Evolutionary conservation across 2,329 filamentous ascomycete genomes (phyloP), one percentile per base, ranked within the genome.

Genomic region (Xylariaceae sp.): DNA sequence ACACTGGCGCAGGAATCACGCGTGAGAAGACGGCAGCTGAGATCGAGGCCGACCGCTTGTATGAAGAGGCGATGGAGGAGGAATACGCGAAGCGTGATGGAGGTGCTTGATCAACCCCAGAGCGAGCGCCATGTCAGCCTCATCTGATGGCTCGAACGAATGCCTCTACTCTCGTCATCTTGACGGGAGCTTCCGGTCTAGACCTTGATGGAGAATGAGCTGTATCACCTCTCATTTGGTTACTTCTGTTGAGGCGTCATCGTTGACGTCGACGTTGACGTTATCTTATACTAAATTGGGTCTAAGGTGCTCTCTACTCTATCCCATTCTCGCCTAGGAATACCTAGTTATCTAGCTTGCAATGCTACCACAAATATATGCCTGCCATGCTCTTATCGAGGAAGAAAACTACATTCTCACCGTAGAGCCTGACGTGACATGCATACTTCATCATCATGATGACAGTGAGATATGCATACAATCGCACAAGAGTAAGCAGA

Each of bases 71-170:
- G 3, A 82, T 83, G 67, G 81, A 83, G 73, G 81, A 83, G 39
- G 80, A 83, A 69, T 83, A 83, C 60, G 81, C 80, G 40, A 83
- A 82, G 75, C 70, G 80, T 33, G 81, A 83, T 48, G 81, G 81
- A 6, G 81, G 81, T 24, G 75, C 79, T 14, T 82, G 57, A 63
- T 53, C 29, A 21, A 47, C 16, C 14, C 7, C 36, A 11, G n/a
- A n/a, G n/a, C n/a, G 31, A 14, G 14, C 29, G 26, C 21, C 23
- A 8, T 45, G 36, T 34, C n/a, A 12, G 16, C 40, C 31, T 43
- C 21, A 16, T 24, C 19, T 40, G 7, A 14, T 26, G 41, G 34
- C 14, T n/a, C 26, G 21, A 28, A 11, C 31, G 12, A n/a, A 26
- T 31, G 11, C 28, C 3, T 7, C 21, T 19, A 6, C 26, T 34